phyloP scores from a whole-genome alignment of 2,329 filamentous ascomycete species.

The Curvularia spicifera region DNA sequence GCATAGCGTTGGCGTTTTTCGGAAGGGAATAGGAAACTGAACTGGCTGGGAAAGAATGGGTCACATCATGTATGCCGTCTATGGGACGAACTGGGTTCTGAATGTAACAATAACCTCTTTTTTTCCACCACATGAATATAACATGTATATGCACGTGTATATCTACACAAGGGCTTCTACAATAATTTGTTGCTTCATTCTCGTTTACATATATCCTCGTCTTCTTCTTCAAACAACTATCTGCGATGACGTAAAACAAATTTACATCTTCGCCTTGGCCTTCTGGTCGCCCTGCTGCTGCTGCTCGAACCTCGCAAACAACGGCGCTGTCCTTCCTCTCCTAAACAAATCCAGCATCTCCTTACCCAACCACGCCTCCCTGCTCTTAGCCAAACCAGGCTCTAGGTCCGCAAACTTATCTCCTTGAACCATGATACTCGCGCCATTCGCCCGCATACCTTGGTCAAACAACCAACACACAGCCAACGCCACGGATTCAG shows the following conservation, averaged over 20 bases:
- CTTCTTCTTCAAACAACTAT: not conserved
- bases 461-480: conserved; percentile 56
- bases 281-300: conserved; percentile 3
- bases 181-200: not conserved
- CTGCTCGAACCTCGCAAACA: conserved; percentile 40
- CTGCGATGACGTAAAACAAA: not conserved
- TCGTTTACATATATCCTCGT: not conserved
- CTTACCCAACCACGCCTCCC: conserved; percentile 57
- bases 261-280: conserved; percentile 35
- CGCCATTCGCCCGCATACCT: conserved; percentile 54
- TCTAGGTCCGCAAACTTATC: conserved; percentile 55
- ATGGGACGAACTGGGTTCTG: not conserved
- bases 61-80: not conserved
- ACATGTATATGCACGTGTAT: not conserved
- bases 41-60: conserved; percentile 1
- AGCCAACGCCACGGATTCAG: conserved; percentile 53
- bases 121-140: not conserved
- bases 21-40: not conserved
- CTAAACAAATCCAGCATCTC: conserved; percentile 59
- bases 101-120: not conserved
- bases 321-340: conserved; percentile 49
- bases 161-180: not conserved
- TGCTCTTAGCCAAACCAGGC: conserved; percentile 53
- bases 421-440: conserved; percentile 55
- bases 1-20: conserved; percentile 31